Evolutionary conservation across 495 filamentous ascomycete genomes (phyloP).

Genomic region (Saxophila tyrrhenica): DNA sequence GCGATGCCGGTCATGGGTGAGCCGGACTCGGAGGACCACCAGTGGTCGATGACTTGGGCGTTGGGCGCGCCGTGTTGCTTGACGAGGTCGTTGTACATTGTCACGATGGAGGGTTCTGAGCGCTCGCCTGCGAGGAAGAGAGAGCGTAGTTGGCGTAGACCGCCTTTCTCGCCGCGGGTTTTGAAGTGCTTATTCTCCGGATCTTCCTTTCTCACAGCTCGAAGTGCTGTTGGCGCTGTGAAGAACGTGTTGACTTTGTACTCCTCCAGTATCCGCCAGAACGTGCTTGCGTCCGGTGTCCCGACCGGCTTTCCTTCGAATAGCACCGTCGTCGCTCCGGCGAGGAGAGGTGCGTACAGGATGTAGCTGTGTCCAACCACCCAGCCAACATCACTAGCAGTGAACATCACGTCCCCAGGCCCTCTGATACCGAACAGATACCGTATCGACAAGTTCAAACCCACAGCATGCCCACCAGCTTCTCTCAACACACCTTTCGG

Average conservation of each 20-base stretch:
- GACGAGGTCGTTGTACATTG: slow-evolving; percentile 63
- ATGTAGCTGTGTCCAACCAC: slow-evolving; percentile 39
- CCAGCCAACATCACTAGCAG: slow-evolving; percentile 42
- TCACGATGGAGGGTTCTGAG: slow-evolving; percentile 77
- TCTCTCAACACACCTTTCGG: slow-evolving; percentile 83
- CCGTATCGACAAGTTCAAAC: slow-evolving; percentile 63
- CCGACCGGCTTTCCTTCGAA: slow-evolving; percentile 90
- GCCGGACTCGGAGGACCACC: slow-evolving; percentile 92
- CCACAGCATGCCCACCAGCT: slow-evolving; percentile 80
- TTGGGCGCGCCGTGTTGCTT: slow-evolving; percentile 47
- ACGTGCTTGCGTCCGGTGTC: slow-evolving; percentile 73
- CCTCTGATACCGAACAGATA: slow-evolving; percentile 71
- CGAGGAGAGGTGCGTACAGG: slow-evolving; percentile 70
- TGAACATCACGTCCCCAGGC: slow-evolving; percentile 75
- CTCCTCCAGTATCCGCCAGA: slow-evolving; percentile 79
- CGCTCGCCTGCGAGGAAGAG: slow-evolving; percentile 84
- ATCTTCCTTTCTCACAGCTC: slow-evolving; percentile 80
- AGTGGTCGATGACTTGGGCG: slow-evolving; percentile 76
- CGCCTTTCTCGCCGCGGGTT: slow-evolving; percentile 49
- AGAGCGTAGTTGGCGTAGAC: slow-evolving; percentile 54
- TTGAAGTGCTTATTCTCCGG: slow-evolving; percentile 56
- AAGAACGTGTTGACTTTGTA: slow-evolving; percentile 75
- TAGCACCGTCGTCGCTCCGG: slow-evolving; percentile 74
- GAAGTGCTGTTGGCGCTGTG: slow-evolving; percentile 76
- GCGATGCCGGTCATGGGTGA: slow-evolving; percentile 79